Evolutionary conservation across 2,329 filamentous ascomycete genomes (phyloP).

Genomic region (Ophiostoma australiae): DNA sequence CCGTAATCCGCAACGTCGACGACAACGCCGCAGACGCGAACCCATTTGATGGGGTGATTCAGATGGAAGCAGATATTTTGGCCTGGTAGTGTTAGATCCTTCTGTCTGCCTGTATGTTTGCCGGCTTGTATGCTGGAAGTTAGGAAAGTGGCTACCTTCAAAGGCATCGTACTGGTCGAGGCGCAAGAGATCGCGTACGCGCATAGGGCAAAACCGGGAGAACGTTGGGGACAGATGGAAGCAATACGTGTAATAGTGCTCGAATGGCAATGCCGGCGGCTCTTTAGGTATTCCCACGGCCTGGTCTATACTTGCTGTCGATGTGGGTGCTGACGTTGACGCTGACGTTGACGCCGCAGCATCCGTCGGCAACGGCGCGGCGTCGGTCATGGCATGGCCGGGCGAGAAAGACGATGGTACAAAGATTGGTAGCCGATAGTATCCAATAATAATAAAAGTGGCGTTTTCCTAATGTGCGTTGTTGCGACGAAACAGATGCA

Average conservation of each 20-base stretch:
- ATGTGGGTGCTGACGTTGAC: background rate
- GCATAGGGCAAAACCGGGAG: constrained; percentile 55
- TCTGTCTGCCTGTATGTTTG: too few species aligned
- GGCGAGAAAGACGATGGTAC: background rate
- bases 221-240: constrained; percentile 59
- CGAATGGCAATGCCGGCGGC: background rate
- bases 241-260: constrained; percentile 56
- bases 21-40: constrained; percentile 65
- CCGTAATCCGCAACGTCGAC: constrained; percentile 55
- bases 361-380: constrained; percentile 28
- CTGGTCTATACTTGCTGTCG: background rate
- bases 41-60: constrained; percentile 74
- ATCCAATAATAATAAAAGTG: background rate
- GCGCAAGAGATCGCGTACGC: constrained; percentile 45
- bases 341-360: constrained; percentile 7
- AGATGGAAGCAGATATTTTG: constrained; percentile 60
- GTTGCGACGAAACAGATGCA: background rate
- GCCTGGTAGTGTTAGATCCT: constrained; percentile 32
- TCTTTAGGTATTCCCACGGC: constrained; percentile 14
- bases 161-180: constrained; percentile 48
- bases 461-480: background rate
- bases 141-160: constrained; percentile 41
- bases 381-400: constrained; percentile 48
- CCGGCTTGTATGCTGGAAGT: background rate
- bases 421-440: background rate